Base-by-base conservation (phyloP, 1,284 basidiomycete genomes). In the Ceratobasidium sp. region DNA sequence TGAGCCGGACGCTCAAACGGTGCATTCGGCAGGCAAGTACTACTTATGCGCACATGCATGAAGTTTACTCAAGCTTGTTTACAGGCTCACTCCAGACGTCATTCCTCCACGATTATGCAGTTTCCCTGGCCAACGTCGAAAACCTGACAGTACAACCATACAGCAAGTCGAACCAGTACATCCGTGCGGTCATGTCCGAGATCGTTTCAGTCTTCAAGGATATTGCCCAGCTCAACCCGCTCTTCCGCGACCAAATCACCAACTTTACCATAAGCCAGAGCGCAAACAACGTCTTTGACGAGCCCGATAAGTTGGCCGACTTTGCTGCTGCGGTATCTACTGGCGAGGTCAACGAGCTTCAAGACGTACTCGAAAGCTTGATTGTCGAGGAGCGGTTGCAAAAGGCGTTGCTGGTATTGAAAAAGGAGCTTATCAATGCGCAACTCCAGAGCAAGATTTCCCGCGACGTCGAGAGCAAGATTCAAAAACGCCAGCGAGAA, bases 201-300 rank as follows among this genome's bases (percentile, higher is more conserved):
- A 93, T 99, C 72, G 93, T 99, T 73, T 92, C 92, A 54, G 94
- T 98, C 35, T 98, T 99, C 87, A 99, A 98, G 83, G 96, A 98
- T 78, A 98, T 99, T 73, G 96, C 96, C 0, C 93, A 96, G 77
- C 85, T 98, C 64, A 98, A 97, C 80, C 95, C 96, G 0, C 87
- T 98, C 72, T 98, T 99, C 89, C 91, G 96, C 60, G 96, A 98
- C 81, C 96, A 98, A 79, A 97, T 96, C 73, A 94, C 93, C 74
- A 96, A 96, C 79, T 98, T 98, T 79, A 93, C 91, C 22, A 96
- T 97, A 79, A 94, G 93, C 77, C 94, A 97, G 78, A 90, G 94
- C 56, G 92, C 95, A 3, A 88, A 93, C n/a, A 98, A 97, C 79
- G 93, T 99, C 68, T 98, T 99, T 75, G 96, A 98, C 77, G 96